These are phyloP conservation scores for Pelargonium fulgidum DNA, from an alignment of 441 rosid species.

Conservation along the genomic window DNA sequence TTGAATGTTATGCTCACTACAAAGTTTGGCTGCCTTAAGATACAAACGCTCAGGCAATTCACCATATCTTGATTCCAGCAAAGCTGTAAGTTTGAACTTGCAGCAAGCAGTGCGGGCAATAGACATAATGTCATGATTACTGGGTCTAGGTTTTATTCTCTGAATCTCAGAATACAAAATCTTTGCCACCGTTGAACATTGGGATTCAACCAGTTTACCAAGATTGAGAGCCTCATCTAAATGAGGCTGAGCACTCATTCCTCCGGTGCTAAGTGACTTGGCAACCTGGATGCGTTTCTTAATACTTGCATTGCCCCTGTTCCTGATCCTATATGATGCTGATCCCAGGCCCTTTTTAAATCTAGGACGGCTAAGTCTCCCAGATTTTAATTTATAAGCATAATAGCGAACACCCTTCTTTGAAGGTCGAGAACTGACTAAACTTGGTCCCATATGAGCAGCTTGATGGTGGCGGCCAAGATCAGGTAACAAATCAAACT, in stretches of 20 bases:
- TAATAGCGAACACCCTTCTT: slow-evolving; percentile 67
- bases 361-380: slow-evolving; percentile 81
- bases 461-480: slow-evolving; percentile 99
- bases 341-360: slow-evolving; percentile 82
- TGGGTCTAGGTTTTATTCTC: slow-evolving; percentile 86
- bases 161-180: slow-evolving; percentile 57
- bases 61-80: slow-evolving; percentile 69
- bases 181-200: slow-evolving; percentile 67
- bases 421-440: slow-evolving; percentile 50
- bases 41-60: slow-evolving; percentile 63
- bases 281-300: slow-evolving; percentile 71
- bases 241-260: slow-evolving; percentile 31
- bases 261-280: slow-evolving; percentile 38
- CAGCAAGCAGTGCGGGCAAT: slow-evolving; percentile 86
- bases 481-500: slow-evolving; percentile 90
- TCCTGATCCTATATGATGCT: slow-evolving; percentile 69
- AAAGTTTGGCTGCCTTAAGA: slow-evolving; percentile 91
- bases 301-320: slow-evolving; percentile 52
- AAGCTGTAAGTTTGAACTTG: slow-evolving; percentile 67
- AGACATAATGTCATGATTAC: slow-evolving; percentile 68
- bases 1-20: slow-evolving; percentile 79
- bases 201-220: slow-evolving; percentile 52
- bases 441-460: slow-evolving; percentile 76
- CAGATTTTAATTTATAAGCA: slow-evolving; percentile 76
- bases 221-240: slow-evolving; percentile 32